A percentile compares a stretch with the other conserved stretches of the same genome.
Evolutionary conservation across 352 stramenopile species (phyloP).

Genomic region (Elongisporangium prolatum): DNA sequence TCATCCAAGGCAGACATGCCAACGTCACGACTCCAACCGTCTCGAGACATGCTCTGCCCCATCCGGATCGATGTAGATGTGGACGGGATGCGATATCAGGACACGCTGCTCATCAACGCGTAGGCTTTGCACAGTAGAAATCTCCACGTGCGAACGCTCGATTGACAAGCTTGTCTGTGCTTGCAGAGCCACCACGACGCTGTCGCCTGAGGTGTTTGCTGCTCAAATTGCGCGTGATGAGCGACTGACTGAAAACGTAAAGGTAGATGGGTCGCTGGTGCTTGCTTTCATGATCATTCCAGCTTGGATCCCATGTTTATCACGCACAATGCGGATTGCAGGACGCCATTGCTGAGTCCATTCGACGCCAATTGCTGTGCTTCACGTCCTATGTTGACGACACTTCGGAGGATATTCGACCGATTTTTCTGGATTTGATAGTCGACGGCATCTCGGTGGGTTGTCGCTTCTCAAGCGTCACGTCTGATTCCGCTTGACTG

Average conservation of each 20-base stretch:
- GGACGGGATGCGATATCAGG: constrained; percentile 68
- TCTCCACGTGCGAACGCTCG: not conserved
- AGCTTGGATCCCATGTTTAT: not conserved
- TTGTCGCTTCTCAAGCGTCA: not conserved
- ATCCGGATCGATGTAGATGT: constrained; percentile 77
- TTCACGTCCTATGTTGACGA: constrained; percentile 41
- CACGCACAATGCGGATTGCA: too few relatives aligned
- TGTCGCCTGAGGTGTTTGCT: constrained; percentile 51
- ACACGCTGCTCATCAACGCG: constrained; percentile 68
- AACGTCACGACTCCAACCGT: constrained; percentile 4
- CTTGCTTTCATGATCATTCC: not conserved
- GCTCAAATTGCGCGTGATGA: constrained; percentile 59
- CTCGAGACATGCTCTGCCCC: constrained; percentile 51
- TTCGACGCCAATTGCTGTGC: constrained; percentile 59
- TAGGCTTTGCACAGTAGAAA: constrained; percentile 18
- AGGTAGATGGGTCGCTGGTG: constrained; percentile 13
- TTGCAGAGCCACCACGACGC: constrained; percentile 17
- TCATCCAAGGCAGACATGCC: constrained; percentile 3
- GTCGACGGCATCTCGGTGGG: constrained; percentile 55
- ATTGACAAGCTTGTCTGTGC: not conserved
- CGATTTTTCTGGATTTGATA: constrained; percentile 70
- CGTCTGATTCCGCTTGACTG: not conserved
- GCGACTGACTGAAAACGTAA: constrained; percentile 39
- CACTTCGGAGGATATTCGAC: constrained; percentile 2
- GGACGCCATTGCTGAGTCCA: constrained; percentile 64